These are phyloP conservation scores for Nakazawaea peltata DNA, from an alignment of 805 yeast genomes.

Conservation along the genomic window DNA sequence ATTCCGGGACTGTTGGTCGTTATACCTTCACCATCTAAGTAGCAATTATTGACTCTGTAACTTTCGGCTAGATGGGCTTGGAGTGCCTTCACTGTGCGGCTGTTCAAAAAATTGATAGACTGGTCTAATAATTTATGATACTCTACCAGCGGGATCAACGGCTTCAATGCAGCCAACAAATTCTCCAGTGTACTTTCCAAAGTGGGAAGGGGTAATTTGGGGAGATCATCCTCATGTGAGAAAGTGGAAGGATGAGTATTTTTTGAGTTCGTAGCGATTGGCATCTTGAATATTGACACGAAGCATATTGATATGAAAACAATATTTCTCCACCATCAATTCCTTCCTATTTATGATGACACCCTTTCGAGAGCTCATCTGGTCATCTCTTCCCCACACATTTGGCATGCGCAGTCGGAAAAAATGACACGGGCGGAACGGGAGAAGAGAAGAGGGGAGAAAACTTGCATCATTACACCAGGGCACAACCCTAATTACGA, in stretches of 20 bases:
- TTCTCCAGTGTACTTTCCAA: constrained; percentile 42
- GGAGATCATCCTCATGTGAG: constrained; percentile 35
- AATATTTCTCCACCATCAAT: not conserved
- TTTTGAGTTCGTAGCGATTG: no score
- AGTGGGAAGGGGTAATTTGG: constrained; percentile 57
- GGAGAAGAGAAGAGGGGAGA: no score
- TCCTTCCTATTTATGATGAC: not conserved
- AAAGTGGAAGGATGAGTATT: constrained; percentile 21
- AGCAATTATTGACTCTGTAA: constrained; percentile 35
- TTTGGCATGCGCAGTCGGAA: not conserved
- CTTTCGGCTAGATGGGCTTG: constrained; percentile 48
- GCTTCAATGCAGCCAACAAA: constrained; percentile 48
- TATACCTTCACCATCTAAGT: constrained; percentile 41
- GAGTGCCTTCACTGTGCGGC: constrained; percentile 32
- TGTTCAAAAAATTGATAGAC: constrained; percentile 35
- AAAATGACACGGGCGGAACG: not conserved
- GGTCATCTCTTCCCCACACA: no score
- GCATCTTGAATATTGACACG: no score
- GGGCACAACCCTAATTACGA: no score
- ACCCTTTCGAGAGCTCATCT: no score
- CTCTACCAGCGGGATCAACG: constrained; percentile 48
- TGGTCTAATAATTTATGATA: constrained; percentile 34
- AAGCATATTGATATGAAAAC: no score
- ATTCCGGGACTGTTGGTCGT: constrained; percentile 48
- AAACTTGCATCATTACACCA: no score